phyloP scores from a whole-genome alignment of 2,329 filamentous ascomycete species.

The Colletotrichum acutatum region DNA sequence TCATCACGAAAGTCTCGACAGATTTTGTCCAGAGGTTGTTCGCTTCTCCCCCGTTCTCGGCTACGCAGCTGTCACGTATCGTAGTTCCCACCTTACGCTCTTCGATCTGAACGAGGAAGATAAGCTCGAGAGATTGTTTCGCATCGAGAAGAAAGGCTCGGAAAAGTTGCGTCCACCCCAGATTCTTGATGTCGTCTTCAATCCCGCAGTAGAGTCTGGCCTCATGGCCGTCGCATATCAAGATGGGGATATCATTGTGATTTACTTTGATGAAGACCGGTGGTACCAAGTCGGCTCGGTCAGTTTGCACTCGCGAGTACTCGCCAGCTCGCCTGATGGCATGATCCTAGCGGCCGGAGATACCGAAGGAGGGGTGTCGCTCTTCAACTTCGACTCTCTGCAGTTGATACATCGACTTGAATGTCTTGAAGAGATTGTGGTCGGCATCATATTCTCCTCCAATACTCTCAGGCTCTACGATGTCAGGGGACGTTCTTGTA shows the following conservation, averaged over 20 bases:
- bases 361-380: slow-evolving; percentile 39
- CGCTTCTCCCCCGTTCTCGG: too few species aligned
- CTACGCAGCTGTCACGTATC: neutral
- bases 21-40: too few species aligned
- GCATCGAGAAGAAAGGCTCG: slow-evolving; percentile 36
- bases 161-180: slow-evolving; percentile 16
- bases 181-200: slow-evolving; percentile 29
- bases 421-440: slow-evolving; percentile 16
- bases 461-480: slow-evolving; percentile 38
- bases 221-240: slow-evolving; percentile 38
- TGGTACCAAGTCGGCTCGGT: neutral
- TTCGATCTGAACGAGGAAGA: neutral
- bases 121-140: neutral
- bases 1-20: too few species aligned
- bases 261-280: slow-evolving; percentile 38
- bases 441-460: slow-evolving; percentile 37
- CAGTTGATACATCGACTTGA: slow-evolving; percentile 33
- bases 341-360: slow-evolving; percentile 39
- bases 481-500: slow-evolving; percentile 36
- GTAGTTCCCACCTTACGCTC: neutral
- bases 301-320: slow-evolving; percentile 9
- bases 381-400: slow-evolving; percentile 41
- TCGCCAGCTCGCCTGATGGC: slow-evolving; percentile 41
- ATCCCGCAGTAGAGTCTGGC: slow-evolving; percentile 36
- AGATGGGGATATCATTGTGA: slow-evolving; percentile 37